Evolutionary conservation across 306 rosid species (phyloP), one percentile per base, ranked within the genome.

Genomic region (Albizia julibrissin): DNA sequence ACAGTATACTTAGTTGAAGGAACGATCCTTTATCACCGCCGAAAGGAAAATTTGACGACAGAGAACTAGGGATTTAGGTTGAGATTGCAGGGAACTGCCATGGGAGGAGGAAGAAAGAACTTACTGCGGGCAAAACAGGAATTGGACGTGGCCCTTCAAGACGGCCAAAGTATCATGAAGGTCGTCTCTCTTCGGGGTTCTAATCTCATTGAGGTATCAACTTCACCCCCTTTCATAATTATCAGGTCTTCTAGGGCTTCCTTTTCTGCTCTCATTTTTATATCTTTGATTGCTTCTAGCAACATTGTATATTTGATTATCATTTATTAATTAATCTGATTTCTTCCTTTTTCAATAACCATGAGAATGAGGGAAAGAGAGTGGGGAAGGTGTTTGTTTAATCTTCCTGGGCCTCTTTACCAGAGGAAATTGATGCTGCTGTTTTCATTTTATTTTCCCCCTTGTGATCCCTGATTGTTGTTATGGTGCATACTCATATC

Each of bases 71-170:
- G 22, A 16, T 66, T 66, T 13, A 14, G 40, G n/a, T 67, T 58
- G 22, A 58, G 56, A 22, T 26, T 18, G 8, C 2, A 7, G 26
- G 16, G 9, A 27, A 72, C n/a, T 65, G 76, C 69, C 72, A 95
- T 95, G 98, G 86, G 88, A 83, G 97, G 91, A 74, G 99, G 99
- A 86, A 92, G 98, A 84, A 95, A 93, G 85, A 95, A 95, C 87
- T 85, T 95, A 85, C 90, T 87, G 87, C 87, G 97, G 82, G 97
- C 92, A 37, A 81, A 86, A 12, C 89, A 89, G 66, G 74, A 64
- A 64, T 11, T 80, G 42, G 84, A 80, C 67, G 77, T 89, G 0
- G 87, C 87, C 59, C 87, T 95, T 43, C 89, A 86, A 80, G 88
- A 91, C 16, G 92, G 91, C 5, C 91, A 95, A 71, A 46, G 79